A percentile compares a stretch with the other conserved stretches of the same genome.
Conservation (phyloP, 331 rosid species). For the Erythrophleum ivorense region DNA sequence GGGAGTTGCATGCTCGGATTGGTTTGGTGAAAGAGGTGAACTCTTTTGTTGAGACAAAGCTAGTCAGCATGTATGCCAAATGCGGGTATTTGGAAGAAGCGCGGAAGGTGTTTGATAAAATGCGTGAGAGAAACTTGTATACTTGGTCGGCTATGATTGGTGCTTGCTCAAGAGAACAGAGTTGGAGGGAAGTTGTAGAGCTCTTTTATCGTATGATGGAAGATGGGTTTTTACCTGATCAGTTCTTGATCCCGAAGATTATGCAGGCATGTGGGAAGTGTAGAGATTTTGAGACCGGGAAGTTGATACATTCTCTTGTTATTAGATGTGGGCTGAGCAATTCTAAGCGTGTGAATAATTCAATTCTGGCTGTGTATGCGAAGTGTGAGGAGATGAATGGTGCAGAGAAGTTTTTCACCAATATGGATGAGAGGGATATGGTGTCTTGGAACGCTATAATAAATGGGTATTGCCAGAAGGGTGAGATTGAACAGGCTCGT, state of each 20-base stretch:
- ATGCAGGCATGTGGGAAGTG: slow-evolving; percentile 80
- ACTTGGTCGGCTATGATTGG: slow-evolving; percentile 99
- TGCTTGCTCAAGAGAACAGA: slow-evolving; percentile 68
- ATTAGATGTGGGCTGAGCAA: slow-evolving; percentile 57
- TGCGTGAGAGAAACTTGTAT: slow-evolving; percentile 80
- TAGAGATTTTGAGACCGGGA: slow-evolving; percentile 54
- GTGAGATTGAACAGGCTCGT: slow-evolving; percentile 64
- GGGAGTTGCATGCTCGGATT: slow-evolving; percentile 74
- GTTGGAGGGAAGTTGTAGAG: slow-evolving; percentile 71
- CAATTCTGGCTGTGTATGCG: slow-evolving; percentile 72
- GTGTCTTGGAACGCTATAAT: slow-evolving; percentile 81
- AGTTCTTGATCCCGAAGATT: slow-evolving; percentile 72
- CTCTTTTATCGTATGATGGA: slow-evolving; percentile 71
- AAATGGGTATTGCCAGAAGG: slow-evolving; percentile 71
- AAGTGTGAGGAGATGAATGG: slow-evolving; percentile 68
- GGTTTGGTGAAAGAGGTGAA: slow-evolving; percentile 52
- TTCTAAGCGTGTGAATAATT: slow-evolving; percentile 52
- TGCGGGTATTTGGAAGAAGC: slow-evolving; percentile 76
- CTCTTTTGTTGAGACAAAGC: slow-evolving; percentile 84
- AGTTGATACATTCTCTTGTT: slow-evolving; percentile 71
- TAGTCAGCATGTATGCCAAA: slow-evolving; percentile 87
- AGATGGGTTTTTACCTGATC: slow-evolving; percentile 77
- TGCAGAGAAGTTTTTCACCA: slow-evolving; percentile 64
- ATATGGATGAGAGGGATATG: slow-evolving; percentile 64
- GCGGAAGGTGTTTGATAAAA: slow-evolving; percentile 74